Base-by-base conservation (phyloP, 768 basidiomycete species). In the Asterophora parasitica region DNA sequence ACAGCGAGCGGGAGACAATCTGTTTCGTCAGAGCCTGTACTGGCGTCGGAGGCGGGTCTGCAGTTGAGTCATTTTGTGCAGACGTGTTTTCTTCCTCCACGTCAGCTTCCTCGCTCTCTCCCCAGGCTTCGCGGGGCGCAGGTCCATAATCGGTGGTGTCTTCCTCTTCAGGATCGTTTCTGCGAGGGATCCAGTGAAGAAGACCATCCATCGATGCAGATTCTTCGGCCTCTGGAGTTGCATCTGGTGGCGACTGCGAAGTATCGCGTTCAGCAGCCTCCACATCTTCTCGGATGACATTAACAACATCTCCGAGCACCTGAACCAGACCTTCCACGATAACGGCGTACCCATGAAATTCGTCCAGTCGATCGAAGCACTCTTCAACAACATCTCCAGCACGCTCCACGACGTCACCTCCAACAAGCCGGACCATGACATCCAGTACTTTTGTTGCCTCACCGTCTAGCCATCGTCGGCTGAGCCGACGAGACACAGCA, bases 341-440 rank as follows among this genome's bases (percentile, higher is more conserved):
- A 20, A 83, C 62, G 16, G 83, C 81, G 65, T 99, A 97, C 11
- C 93, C 95, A 63, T 98, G 95, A 61, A 81, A 98, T 54, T 96
- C 92, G 58, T 98, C 96, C 15, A 98, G 72, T 23, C 93, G 82
- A 65, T 97, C 95, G 56, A 98, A 98, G 51, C 95, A 94, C 64
- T 96, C 94, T 64, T 96, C 95, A 8, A 98, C 92, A 8, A 98
- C 83, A 63, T 97, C 96, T 11, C 86, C 83, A 7, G 96, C 93
- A 56, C 83, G 83, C 38, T 88, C 83, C 0, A 98, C 90, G 27
- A 98, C 82, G 46, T 88, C 86, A 23, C 74, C 74, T 0, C 96
- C 95, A 6, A 95, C 89, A 10, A 98, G 74, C 7, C 87, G 83
- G 48, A 98, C 79, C 61, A 97, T 82, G 20, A 93, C 69, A 11